Conservation (phyloP, 441 rosid genomes). For the Populus hybrid region DNA sequence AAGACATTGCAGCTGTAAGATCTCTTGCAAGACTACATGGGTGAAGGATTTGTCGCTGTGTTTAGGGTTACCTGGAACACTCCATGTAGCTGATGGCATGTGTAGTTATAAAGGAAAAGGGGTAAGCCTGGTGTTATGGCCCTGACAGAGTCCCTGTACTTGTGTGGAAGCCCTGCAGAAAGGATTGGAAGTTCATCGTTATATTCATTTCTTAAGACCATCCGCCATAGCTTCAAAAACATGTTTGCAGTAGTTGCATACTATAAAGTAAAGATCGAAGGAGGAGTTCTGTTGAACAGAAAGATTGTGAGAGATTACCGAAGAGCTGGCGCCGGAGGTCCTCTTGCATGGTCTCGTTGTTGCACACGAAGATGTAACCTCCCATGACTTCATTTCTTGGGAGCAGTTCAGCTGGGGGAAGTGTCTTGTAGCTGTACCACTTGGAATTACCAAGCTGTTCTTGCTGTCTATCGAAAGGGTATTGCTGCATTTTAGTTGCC, state of each 20-base stretch:
- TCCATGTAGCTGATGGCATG: conserved; percentile 88
- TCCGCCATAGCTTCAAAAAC: neutral
- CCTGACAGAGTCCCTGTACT: conserved; percentile 94
- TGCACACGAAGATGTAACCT: conserved; percentile 95
- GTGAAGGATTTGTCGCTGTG: neutral
- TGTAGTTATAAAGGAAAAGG: conserved; percentile 91
- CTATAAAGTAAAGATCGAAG: neutral
- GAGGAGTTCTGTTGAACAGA: neutral
- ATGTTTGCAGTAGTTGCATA: neutral
- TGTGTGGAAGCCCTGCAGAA: conserved; percentile 82
- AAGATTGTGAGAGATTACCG: conserved; percentile 44
- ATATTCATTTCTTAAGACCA: neutral
- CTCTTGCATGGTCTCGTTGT: conserved; percentile 99
- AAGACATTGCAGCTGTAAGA: neutral
- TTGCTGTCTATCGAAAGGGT: conserved; percentile 39
- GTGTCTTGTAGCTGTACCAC: conserved; percentile 73
- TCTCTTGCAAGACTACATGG: neutral
- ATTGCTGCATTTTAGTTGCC: too few relatives aligned
- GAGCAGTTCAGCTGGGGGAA: conserved; percentile 90
- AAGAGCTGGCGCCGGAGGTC: conserved; percentile 87
- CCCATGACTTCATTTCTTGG: conserved; percentile 96
- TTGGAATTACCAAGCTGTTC: conserved; percentile 39
- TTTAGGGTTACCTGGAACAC: neutral
- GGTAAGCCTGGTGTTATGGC: conserved; percentile 98
- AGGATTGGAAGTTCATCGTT: neutral